These are phyloP conservation scores for Tephrocybe rancida DNA, from an alignment of 768 basidiomycete species.

Conservation along the genomic window DNA sequence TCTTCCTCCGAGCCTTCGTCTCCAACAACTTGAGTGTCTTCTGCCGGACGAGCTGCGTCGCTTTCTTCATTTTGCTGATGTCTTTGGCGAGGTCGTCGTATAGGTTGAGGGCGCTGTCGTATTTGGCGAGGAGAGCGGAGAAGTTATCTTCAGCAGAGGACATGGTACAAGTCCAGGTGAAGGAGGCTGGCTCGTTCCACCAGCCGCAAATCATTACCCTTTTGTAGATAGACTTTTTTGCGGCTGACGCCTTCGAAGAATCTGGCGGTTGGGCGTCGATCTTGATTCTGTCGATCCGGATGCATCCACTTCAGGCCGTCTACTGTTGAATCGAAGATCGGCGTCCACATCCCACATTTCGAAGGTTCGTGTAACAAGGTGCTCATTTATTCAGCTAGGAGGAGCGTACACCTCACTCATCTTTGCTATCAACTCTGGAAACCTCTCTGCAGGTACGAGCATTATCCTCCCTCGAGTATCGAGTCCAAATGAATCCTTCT, in stretches of 20 bases:
- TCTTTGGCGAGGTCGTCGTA: slow-evolving; percentile 12
- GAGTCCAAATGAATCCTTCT: slow-evolving; percentile 70
- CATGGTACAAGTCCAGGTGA: neutral
- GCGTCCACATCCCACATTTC: too few relatives aligned
- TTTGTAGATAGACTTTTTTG: neutral
- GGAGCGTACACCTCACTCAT: slow-evolving; percentile 38
- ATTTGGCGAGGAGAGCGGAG: slow-evolving; percentile 7
- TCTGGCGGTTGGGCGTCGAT: too few relatives aligned
- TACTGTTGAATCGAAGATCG: too few relatives aligned
- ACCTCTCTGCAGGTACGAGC: slow-evolving; percentile 50
- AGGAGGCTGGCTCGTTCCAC: neutral
- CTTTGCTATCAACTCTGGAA: slow-evolving; percentile 40
- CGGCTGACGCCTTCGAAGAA: too few relatives aligned
- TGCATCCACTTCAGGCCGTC: too few relatives aligned
- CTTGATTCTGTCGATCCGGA: too few relatives aligned
- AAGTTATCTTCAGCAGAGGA: neutral
- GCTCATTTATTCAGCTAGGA: neutral
- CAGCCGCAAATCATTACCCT: neutral
- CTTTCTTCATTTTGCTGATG: slow-evolving; percentile 5
- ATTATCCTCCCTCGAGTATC: slow-evolving; percentile 70
- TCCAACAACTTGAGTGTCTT: slow-evolving; percentile 13
- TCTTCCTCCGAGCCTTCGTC: slow-evolving; percentile 6
- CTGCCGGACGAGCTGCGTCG: slow-evolving; percentile 5
- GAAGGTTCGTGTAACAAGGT: neutral
- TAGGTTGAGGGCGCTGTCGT: slow-evolving; percentile 8